A percentile compares a stretch with the other conserved stretches of the same genome.
phyloP scores from a whole-genome alignment of 805 yeast genomes.

The Millerozyma miso region DNA sequence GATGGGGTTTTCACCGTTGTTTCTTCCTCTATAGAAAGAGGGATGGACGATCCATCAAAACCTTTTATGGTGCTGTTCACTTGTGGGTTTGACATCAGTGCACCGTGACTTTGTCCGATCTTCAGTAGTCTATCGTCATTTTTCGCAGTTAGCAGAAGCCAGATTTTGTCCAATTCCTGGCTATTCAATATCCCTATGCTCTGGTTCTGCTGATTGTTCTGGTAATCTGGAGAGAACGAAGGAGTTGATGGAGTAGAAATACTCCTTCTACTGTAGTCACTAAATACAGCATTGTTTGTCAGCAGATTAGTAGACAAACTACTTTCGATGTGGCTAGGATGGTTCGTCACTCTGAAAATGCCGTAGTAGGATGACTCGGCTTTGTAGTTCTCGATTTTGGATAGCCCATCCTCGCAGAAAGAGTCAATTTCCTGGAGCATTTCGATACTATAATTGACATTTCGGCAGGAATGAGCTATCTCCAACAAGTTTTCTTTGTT shows the following conservation, averaged over 20 bases:
- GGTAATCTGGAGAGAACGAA: neutral
- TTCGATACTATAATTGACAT: neutral
- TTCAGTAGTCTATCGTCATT: neutral
- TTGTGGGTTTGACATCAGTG: neutral
- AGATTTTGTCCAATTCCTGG: neutral
- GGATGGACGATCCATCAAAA: no score
- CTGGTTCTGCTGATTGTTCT: neutral
- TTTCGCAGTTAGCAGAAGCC: neutral
- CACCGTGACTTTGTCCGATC: no score
- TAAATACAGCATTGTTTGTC: neutral
- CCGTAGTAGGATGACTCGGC: neutral
- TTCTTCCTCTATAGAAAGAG: neutral
- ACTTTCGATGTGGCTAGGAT: neutral
- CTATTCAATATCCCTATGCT: neutral
- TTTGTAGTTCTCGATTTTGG: conserved; percentile 8
- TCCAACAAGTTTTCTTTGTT: conserved; percentile 22
- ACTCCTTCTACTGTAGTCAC: neutral
- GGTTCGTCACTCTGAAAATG: neutral
- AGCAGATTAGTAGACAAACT: neutral
- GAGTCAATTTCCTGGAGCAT: conserved; percentile 3
- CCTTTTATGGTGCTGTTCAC: neutral
- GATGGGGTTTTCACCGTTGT: no score
- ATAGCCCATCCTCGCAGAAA: conserved; percentile 2
- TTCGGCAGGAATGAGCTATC: neutral
- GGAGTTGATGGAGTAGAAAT: neutral